These are phyloP conservation scores for Paraglomus brasilianum DNA, from an alignment of 192 early-diverging fungal species.

Conservation along the genomic window DNA sequence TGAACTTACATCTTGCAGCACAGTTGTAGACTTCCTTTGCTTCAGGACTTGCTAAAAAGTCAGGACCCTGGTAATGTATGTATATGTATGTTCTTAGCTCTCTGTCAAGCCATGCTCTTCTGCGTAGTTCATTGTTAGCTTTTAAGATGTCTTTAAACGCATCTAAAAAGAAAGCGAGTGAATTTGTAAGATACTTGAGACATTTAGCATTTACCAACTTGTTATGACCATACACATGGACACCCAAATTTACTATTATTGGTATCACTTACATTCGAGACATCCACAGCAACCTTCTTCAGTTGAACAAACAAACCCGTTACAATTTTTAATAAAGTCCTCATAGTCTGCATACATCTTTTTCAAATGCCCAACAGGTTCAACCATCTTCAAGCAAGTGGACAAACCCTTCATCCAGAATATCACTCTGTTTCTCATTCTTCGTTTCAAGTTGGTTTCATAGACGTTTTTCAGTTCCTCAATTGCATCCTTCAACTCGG, in stretches of 20 bases:
- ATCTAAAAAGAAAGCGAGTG: constrained; percentile 1
- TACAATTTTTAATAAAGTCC: constrained; percentile 32
- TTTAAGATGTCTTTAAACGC: constrained; percentile 25
- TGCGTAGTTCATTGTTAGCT: constrained; percentile 25
- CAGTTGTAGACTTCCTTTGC: constrained; percentile 26
- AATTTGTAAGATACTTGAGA: background rate
- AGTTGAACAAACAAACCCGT: constrained; percentile 27
- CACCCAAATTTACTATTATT: background rate
- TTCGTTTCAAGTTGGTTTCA: constrained; percentile 23
- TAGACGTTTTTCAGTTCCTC: background rate
- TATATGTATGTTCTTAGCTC: constrained; percentile 2
- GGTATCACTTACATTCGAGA: constrained; percentile 23
- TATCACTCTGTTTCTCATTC: constrained; percentile 25
- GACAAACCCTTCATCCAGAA: constrained; percentile 29
- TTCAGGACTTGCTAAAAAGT: constrained; percentile 19
- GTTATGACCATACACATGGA: background rate
- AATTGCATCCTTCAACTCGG: constrained; percentile 14
- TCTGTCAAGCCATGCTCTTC: constrained; percentile 24
- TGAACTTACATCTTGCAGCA: constrained; percentile 29
- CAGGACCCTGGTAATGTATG: constrained; percentile 25
- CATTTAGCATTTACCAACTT: background rate
- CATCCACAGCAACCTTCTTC: constrained; percentile 32
- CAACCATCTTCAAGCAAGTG: constrained; percentile 7
- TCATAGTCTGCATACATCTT: constrained; percentile 32
- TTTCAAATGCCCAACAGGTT: constrained; percentile 26